Evolutionary conservation across 805 yeast genomes (phyloP), one percentile per base, ranked within the genome.

Genomic region (Starmera amethionina): DNA sequence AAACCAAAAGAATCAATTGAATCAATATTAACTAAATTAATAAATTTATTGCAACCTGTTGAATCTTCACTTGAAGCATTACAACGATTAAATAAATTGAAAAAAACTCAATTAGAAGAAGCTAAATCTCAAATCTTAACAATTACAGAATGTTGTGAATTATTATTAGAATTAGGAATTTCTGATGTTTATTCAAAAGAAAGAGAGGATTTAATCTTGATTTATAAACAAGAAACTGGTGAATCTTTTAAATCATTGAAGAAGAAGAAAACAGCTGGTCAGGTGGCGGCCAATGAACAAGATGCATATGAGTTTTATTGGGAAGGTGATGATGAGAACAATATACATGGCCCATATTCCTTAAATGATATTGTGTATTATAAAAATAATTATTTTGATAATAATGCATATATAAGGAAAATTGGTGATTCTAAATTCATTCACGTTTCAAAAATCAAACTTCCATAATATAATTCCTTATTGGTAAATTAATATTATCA

Each of bases 21-120:
- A 16, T 49, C 49, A 4, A 42, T 63, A 13, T 37, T 67, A 36
- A 42, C 36, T 6, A 45, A 48, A 2, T 48, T 79, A n/a, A 68
- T 79, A 4, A 55, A 42, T 2, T n/a, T 51, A 1, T 52, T 81
- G 32, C 72, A 77, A 36, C 77, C 82, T 0, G 77, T 73, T 3
- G 88, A 81, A 50, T 68, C 77, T 0, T 70, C 80, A 2, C 46
- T 74, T 54, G 85, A 80, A 49, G 72, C 77, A 1, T 55, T 81
- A 30, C 73, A 49, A 47, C 64, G 66, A 45, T 60, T 59, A 43
- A 65, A 56, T 52, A 56, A 30, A 40, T 40, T 38, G 9, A 48
- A 47, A 37, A 41, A 47, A 29, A 30, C 34, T 5, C 36, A 28
- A 14, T 15, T 43, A 28, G 35, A 46, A 9, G 45, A 46, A 1